phyloP scores from a whole-genome alignment of 2,329 filamentous ascomycete species.

The Colletotrichum ledebouriae region DNA sequence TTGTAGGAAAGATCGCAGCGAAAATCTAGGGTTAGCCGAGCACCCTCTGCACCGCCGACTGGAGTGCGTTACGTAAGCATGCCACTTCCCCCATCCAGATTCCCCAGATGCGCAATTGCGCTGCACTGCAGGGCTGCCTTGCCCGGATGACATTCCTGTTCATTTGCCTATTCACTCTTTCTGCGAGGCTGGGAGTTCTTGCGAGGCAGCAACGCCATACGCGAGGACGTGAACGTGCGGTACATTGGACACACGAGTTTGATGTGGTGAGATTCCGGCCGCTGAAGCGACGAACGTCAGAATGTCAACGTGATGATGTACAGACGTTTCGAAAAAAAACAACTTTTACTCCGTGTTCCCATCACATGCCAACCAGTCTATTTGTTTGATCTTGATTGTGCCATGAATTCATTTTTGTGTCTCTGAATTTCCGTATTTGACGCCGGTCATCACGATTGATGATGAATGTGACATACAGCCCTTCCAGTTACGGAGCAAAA shows the following conservation, averaged over 20 bases:
- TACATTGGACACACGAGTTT: not conserved
- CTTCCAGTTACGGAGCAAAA: slow-evolving; percentile 69
- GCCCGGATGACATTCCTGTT: slow-evolving; percentile 5
- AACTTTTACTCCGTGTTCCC: slow-evolving; percentile 42
- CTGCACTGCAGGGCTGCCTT: slow-evolving; percentile 5
- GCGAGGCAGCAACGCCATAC: too few species aligned
- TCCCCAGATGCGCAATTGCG: slow-evolving; percentile 25
- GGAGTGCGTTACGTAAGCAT: slow-evolving; percentile 58
- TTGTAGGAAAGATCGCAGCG: slow-evolving; percentile 50
- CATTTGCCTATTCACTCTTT: not conserved
- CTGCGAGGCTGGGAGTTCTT: not conserved
- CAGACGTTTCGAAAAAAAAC: slow-evolving; percentile 37
- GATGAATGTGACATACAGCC: slow-evolving; percentile 75
- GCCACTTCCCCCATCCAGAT: slow-evolving; percentile 14
- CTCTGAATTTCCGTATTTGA: slow-evolving; percentile 74
- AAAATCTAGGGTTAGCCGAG: slow-evolving; percentile 63
- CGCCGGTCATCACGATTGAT: slow-evolving; percentile 70
- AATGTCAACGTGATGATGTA: slow-evolving; percentile 34
- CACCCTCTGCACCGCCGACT: slow-evolving; percentile 49
- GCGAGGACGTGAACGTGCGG: not conserved
- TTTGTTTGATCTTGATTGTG: slow-evolving; percentile 44
- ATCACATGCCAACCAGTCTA: slow-evolving; percentile 43
- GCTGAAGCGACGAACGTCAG: slow-evolving; percentile 9
- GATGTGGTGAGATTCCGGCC: not conserved
- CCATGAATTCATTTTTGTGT: slow-evolving; percentile 55